These are phyloP conservation scores for Yamadazyma taylorii DNA, from an alignment of 1,139 yeast species.

Conservation along the genomic window DNA sequence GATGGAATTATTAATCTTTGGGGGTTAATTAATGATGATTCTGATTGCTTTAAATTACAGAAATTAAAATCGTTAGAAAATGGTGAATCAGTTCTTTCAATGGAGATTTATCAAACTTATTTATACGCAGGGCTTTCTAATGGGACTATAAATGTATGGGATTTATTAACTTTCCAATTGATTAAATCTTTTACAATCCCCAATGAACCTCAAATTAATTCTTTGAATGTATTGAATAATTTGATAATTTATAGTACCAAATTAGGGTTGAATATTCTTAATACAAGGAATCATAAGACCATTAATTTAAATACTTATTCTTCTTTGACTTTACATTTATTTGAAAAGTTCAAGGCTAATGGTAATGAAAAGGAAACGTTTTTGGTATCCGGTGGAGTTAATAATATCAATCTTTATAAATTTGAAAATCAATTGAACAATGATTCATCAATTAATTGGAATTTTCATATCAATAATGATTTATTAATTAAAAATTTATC, in stretches of 20 bases:
- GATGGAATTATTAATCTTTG: constrained; percentile 85
- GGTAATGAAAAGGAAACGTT: constrained; percentile 9
- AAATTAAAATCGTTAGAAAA: constrained; percentile 54
- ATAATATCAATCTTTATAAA: constrained; percentile 15
- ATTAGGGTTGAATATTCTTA: constrained; percentile 12
- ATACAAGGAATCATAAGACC: constrained; percentile 6
- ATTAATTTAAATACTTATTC: constrained; percentile 8
- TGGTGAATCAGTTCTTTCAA: constrained; percentile 68
- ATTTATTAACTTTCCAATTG: constrained; percentile 73
- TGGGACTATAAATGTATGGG: constrained; percentile 81
- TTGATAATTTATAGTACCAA: constrained; percentile 14
- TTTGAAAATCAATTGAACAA: constrained; percentile 2
- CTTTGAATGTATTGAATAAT: constrained; percentile 10
- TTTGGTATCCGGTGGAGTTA: constrained; percentile 41
- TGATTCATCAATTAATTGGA: constrained; percentile 36
- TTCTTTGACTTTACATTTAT: constrained; percentile 9
- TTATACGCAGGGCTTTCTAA: constrained; percentile 77
- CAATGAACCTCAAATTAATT: constrained; percentile 18
- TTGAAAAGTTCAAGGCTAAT: not conserved
- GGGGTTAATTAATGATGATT: constrained; percentile 33
- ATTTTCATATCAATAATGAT: constrained; percentile 51
- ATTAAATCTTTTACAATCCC: constrained; percentile 52
- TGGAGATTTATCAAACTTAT: constrained; percentile 61
- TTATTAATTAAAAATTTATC: constrained; percentile 62
- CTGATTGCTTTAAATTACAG: constrained; percentile 10